phyloP scores from a whole-genome alignment of 208 protist species.

The Herpetomonas samuelpessoai region DNA sequence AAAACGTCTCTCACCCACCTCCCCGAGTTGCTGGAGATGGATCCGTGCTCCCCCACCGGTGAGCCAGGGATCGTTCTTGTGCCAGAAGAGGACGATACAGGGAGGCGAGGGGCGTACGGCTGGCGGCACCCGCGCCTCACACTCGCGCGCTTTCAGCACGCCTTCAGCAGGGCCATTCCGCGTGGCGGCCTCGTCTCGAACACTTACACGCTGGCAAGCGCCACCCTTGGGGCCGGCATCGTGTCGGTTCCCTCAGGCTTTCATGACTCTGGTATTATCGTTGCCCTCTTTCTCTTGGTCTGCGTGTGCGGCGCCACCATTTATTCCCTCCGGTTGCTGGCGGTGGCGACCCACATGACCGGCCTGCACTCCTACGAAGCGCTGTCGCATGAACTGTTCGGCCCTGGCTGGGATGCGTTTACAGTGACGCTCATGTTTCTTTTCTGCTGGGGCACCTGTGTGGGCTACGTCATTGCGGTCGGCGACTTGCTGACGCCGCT shows the following conservation, averaged over 20 bases:
- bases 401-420: slow-evolving; percentile 67
- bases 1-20: background rate
- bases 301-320: slow-evolving; percentile 53
- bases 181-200: slow-evolving; percentile 61
- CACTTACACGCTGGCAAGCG: slow-evolving; percentile 70
- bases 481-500: slow-evolving; percentile 62
- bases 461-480: slow-evolving; percentile 80
- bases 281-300: slow-evolving; percentile 47
- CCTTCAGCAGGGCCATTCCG: slow-evolving; percentile 32
- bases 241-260: slow-evolving; percentile 69
- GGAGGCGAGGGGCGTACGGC: no score
- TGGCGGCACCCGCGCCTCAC: no score
- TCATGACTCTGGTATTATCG: slow-evolving; percentile 54
- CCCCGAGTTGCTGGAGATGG: background rate
- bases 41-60: background rate
- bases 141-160: background rate
- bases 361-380: slow-evolving; percentile 78
- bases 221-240: slow-evolving; percentile 81
- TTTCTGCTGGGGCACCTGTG: slow-evolving; percentile 77
- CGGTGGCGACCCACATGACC: slow-evolving; percentile 52
- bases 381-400: slow-evolving; percentile 57
- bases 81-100: background rate
- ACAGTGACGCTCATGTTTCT: slow-evolving; percentile 70
- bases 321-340: slow-evolving; percentile 79
- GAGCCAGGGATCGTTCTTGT: background rate